Percentiles rank a stretch among this genome's conserved stretches.
Conservation (phyloP, 352 stramenopile genomes). For the Globisporangium uncinulatum region DNA sequence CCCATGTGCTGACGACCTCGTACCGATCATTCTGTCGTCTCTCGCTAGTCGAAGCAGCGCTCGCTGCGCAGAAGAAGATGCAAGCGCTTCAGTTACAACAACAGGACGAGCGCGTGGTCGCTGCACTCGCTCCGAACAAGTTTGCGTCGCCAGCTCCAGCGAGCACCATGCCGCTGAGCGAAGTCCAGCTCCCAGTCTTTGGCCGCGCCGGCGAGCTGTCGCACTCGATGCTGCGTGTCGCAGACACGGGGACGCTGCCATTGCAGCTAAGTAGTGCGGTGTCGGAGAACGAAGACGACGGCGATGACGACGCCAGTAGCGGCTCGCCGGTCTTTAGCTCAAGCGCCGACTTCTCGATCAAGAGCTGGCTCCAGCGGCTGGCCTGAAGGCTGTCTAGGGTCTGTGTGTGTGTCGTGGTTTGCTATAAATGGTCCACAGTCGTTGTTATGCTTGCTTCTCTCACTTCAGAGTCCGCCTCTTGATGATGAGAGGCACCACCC, state of each 20-base stretch:
- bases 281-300: not conserved
- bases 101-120: not conserved
- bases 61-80: constrained; percentile 5
- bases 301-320: not conserved
- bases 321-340: constrained; percentile 22
- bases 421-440: not conserved
- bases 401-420: not conserved
- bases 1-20: too few relatives aligned
- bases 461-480: not conserved
- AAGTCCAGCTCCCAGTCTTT: constrained; percentile 4
- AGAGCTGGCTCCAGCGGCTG: constrained; percentile 29
- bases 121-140: constrained; percentile 10
- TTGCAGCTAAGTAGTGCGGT: not conserved
- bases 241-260: not conserved
- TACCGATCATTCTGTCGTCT: too few relatives aligned
- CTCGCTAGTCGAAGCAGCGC: constrained; percentile 1
- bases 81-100: not conserved
- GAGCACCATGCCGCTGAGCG: not conserved
- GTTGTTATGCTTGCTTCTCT: not conserved
- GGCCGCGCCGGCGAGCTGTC: constrained; percentile 1
- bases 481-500: not conserved
- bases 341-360: constrained; percentile 35
- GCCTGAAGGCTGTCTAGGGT: not conserved
- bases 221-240: constrained; percentile 16
- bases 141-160: constrained; percentile 3